phyloP scores from a whole-genome alignment of 2,329 filamentous ascomycete species.

The Polytolypa hystricis region DNA sequence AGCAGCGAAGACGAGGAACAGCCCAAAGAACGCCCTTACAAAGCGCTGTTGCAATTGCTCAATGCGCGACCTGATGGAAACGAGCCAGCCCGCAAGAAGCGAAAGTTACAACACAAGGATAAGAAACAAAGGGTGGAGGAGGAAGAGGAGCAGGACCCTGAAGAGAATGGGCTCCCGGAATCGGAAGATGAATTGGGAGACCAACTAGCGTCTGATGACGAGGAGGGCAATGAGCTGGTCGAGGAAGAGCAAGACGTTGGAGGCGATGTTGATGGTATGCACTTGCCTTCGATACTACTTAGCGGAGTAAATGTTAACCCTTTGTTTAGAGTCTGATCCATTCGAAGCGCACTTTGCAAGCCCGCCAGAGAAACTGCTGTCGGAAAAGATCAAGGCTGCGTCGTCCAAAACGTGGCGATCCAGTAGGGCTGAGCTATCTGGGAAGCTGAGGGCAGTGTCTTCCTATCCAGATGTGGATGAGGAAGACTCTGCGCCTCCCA shows the following conservation, averaged over 20 bases:
- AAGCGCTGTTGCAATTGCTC: conserved; percentile 45
- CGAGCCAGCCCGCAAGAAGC: conserved; percentile 40
- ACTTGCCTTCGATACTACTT: conserved; percentile 1
- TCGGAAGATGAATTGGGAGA: conserved; percentile 29
- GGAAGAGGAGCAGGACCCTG: conserved; percentile 21
- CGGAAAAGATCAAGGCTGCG: conserved; percentile 38
- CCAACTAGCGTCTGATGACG: conserved; percentile 36
- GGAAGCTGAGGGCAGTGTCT: conserved; percentile 22
- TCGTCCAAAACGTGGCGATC: conserved; percentile 39
- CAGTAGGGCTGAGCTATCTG: conserved; percentile 27
- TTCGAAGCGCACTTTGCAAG: conserved; percentile 72
- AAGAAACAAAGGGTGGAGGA: conserved; percentile 22
- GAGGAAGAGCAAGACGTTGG: conserved; percentile 11
- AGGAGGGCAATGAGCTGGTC: conserved; percentile 22
- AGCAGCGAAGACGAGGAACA: conserved; percentile 36
- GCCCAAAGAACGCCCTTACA: conserved; percentile 39
- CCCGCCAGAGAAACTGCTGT: conserved; percentile 51
- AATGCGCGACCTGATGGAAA: conserved; percentile 30
- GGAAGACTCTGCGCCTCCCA: conserved; percentile 11
- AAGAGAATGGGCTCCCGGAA: conserved; percentile 27
- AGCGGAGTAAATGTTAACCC: conserved; percentile 40
- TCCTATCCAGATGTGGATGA: conserved; percentile 20
- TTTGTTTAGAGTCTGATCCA: conserved; percentile 45
- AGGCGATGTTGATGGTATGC: conserved; percentile 24
- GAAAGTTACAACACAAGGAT: conserved; percentile 38